Evolutionary conservation across 495 filamentous ascomycete species (phyloP), one percentile per base, ranked within the genome.

Genomic region (Astrocystis sublimbata): DNA sequence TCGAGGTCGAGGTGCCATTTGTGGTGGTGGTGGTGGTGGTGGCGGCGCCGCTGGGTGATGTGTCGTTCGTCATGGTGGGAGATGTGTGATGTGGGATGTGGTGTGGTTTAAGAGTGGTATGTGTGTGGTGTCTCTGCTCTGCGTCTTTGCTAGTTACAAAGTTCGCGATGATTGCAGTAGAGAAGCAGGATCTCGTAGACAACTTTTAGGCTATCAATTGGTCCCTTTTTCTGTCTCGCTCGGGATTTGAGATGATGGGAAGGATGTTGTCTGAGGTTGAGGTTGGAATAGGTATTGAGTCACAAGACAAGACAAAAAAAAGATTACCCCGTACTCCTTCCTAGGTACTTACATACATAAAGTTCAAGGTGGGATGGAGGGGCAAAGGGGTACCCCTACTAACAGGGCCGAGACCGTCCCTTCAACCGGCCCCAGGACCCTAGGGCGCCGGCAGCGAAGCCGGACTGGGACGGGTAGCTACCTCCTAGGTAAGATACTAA

Each of bases 61-160:
- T n/a, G 55, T 68, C 69, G 59, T 64, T 68, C 17, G 65, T 70
- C 70, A 70, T 72, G 65, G 21, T 63, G 35, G 24, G 35, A 36
- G 17, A 4, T 19, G n/a, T n/a, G 9, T 23, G 15, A 0, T 19
- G 8, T 50, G 15, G 7, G 26, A 6, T 15, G 6, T 26, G 21
- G 45, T 10, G 26, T 28, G 24, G 23, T 30, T 17, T 49, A 13
- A 13, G 4, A 28, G 7, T 17, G 46, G 2, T 17, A 15, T 4
- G 8, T 7, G 13, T 49, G 10, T 36, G 9, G 49, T 1, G 41
- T 36, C 33, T 13, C 6, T 36, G 33, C 13, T 6, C 13, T 13
- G 33, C 6, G 33, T 36, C 13, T 6, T 36, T 36, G 33, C 6
- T 36, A 21, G 19, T 21, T n/a, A 21, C 41, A 45, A n/a, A 45